Conservation (phyloP, 1,139 yeast genomes). For the Taiozyma onychis region DNA sequence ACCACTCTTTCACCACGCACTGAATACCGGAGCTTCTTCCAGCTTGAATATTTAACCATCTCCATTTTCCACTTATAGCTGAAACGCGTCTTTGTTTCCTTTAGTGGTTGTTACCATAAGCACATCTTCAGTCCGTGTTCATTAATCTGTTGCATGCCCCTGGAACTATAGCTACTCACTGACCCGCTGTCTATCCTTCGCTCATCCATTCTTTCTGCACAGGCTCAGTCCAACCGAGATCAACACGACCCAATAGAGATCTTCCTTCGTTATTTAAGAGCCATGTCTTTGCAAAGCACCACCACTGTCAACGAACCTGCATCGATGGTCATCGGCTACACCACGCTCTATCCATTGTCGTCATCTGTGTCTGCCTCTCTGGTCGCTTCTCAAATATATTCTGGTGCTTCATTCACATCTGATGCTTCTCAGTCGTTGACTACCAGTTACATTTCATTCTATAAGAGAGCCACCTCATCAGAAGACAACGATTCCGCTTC, state of each 20-base stretch:
- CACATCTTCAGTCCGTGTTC: background rate
- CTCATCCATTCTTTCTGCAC: background rate
- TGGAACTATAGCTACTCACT: background rate
- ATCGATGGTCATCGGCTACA: background rate
- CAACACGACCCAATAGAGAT: background rate
- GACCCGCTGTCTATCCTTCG: background rate
- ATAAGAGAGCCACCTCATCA: slow-evolving; percentile 11
- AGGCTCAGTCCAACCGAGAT: background rate
- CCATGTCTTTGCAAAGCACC: background rate
- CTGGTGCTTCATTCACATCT: background rate
- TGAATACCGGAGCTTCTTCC: no score
- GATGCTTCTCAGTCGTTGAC: slow-evolving; percentile 1
- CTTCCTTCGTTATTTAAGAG: background rate
- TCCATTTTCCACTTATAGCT: background rate
- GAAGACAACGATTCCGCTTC: slow-evolving; percentile 3
- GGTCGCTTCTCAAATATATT: background rate
- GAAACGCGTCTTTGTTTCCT: background rate
- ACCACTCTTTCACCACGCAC: no score
- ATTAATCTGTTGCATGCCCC: background rate
- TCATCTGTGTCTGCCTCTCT: background rate
- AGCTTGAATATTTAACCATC: no score
- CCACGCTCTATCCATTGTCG: background rate
- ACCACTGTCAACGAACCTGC: background rate
- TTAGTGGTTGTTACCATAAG: no score
- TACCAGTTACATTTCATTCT: slow-evolving; percentile 4